phyloP scores from a whole-genome alignment of 2,329 filamentous ascomycete species.

The Davidsoniella virescens region DNA sequence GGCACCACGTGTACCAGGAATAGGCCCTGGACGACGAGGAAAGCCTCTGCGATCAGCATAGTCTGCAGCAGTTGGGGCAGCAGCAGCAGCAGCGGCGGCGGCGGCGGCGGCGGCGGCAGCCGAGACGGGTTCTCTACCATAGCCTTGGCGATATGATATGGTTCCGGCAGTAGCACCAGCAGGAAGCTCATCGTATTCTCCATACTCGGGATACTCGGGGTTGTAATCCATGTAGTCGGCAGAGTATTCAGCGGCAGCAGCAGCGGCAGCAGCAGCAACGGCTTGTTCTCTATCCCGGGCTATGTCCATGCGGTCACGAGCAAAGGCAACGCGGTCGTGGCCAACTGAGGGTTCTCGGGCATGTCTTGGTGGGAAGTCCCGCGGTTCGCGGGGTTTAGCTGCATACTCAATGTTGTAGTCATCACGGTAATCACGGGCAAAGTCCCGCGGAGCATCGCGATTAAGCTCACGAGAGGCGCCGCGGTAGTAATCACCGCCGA shows the following conservation, averaged over 20 bases:
- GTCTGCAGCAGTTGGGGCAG: background rate
- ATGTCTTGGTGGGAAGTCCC: background rate
- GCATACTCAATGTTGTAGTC: constrained; percentile 11
- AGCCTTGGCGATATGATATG: constrained; percentile 10
- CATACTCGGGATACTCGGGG: constrained; percentile 8
- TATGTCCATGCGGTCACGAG: constrained; percentile 2
- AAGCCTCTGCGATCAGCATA: constrained; percentile 9
- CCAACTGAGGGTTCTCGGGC: constrained; percentile 7
- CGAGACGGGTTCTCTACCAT: constrained; percentile 5
- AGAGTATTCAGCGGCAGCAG: constrained; percentile 3
- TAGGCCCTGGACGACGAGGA: constrained; percentile 1
- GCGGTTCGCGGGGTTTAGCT: background rate
- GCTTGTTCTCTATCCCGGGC: constrained; percentile 5
- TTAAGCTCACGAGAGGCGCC: background rate
- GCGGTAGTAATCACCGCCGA: constrained; percentile 8
- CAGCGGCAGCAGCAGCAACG: constrained; percentile 4
- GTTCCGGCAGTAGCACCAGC: constrained; percentile 7
- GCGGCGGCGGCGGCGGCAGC: constrained; percentile 1
- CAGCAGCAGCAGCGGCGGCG: constrained; percentile 2
- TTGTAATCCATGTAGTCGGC: constrained; percentile 10
- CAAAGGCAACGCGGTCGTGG: constrained; percentile 3
- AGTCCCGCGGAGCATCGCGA: constrained; percentile 11
- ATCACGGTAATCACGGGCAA: constrained; percentile 7
- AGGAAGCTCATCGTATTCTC: constrained; percentile 8
- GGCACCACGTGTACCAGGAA: background rate